These are phyloP conservation scores for Hyphopichia wangnamkhiaoensis DNA, from an alignment of 1,139 yeast species.

Conservation along the genomic window DNA sequence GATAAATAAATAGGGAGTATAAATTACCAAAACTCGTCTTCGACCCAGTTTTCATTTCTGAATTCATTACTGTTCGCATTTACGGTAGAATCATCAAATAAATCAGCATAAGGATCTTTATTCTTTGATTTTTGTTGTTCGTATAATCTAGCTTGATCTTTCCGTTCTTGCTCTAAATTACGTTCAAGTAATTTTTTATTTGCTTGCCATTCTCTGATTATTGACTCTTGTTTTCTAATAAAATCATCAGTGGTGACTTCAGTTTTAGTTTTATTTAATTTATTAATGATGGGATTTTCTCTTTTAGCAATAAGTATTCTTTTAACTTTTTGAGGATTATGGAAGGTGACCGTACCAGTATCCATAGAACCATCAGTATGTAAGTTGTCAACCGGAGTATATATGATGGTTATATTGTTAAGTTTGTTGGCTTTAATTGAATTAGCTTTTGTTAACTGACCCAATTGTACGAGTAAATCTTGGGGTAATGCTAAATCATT, in stretches of 20 bases:
- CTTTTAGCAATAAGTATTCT: slow-evolving; percentile 57
- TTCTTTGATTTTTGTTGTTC: slow-evolving; percentile 30
- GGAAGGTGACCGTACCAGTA: slow-evolving; percentile 80
- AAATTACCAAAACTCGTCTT: slow-evolving; percentile 62
- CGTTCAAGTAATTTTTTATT: slow-evolving; percentile 36
- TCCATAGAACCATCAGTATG: slow-evolving; percentile 75
- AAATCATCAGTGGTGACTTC: slow-evolving; percentile 49
- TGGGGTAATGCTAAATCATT: slow-evolving; percentile 48
- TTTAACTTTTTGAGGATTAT: slow-evolving; percentile 54
- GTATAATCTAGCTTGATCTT: slow-evolving; percentile 22
- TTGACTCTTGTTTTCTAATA: slow-evolving; percentile 46
- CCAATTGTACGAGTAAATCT: slow-evolving; percentile 58
- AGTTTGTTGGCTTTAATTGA: slow-evolving; percentile 78
- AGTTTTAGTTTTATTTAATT: slow-evolving; percentile 63
- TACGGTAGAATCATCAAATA: slow-evolving; percentile 52
- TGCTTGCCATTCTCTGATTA: slow-evolving; percentile 35
- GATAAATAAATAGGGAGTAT: too few relatives aligned
- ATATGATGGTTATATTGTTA: slow-evolving; percentile 67
- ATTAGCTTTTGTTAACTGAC: slow-evolving; percentile 78
- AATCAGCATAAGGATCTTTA: slow-evolving; percentile 57
- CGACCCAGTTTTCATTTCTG: slow-evolving; percentile 59
- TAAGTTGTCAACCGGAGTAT: slow-evolving; percentile 77
- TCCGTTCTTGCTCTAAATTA: slow-evolving; percentile 26
- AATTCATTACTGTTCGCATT: slow-evolving; percentile 52
- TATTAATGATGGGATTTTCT: slow-evolving; percentile 64